Evolutionary conservation across 1,284 basidiomycete genomes (phyloP).

Genomic region (Vanrija sp.): DNA sequence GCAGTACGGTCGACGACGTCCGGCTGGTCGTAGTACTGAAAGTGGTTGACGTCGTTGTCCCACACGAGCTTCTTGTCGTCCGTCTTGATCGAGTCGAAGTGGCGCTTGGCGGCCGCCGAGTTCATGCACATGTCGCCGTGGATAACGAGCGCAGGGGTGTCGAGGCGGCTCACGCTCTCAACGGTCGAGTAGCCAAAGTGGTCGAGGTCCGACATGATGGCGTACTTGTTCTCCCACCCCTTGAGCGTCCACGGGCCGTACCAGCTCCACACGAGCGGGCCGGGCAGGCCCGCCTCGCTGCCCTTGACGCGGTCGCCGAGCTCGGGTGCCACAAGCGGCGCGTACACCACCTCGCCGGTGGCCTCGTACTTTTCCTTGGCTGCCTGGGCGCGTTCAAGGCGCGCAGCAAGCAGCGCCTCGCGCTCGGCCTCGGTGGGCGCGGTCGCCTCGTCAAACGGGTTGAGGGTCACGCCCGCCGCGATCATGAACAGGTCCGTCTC

Average conservation of each 20-base stretch:
- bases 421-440: no score
- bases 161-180: no score
- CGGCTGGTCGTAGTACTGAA: background rate
- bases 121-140: background rate
- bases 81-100: background rate
- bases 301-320: background rate
- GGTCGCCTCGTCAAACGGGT: no score
- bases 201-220: no score
- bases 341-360: no score
- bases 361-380: no score
- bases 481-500: no score
- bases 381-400: no score
- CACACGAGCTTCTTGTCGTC: background rate
- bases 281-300: background rate
- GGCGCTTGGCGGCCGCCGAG: background rate
- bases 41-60: background rate
- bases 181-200: no score
- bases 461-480: no score
- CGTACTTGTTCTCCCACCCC: background rate
- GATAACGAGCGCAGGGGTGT: no score
- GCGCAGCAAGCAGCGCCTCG: no score
- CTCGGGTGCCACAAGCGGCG: background rate
- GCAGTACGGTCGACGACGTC: background rate
- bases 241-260: background rate
- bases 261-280: background rate